Evolutionary conservation across 176 grass and related monocot species (phyloP).

Genomic region (Triticum timopheevii): DNA sequence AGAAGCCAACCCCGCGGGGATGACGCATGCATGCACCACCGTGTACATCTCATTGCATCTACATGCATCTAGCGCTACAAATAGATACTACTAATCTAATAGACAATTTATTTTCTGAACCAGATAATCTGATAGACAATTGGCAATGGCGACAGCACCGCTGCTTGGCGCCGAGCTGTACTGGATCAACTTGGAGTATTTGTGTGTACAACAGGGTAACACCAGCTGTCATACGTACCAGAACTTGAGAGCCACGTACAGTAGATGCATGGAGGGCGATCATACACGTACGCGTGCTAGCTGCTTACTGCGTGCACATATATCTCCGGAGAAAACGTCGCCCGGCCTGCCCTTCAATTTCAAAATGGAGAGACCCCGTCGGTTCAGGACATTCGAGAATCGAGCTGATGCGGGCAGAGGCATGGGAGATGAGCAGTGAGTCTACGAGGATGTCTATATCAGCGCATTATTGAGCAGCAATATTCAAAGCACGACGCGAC

Average conservation of each 20-base stretch:
- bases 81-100: no score
- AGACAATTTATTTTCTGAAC: no score
- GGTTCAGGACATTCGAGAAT: background rate
- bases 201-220: background rate
- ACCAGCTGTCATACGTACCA: background rate
- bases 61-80: background rate
- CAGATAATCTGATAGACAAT: no score
- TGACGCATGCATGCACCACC: background rate
- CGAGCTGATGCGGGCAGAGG: no score
- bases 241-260: background rate
- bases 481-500: no score
- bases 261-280: background rate
- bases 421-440: no score
- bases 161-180: background rate
- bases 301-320: background rate
- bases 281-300: background rate
- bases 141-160: background rate
- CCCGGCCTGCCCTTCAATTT: background rate
- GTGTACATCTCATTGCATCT: background rate
- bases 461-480: no score
- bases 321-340: background rate
- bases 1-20: slow-evolving; percentile 19
- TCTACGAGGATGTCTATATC: no score
- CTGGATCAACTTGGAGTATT: background rate
- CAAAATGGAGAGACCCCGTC: background rate